Evolutionary conservation across 2,329 filamentous ascomycete species (phyloP).

Genomic region (Scortechinia acanthostroma): DNA sequence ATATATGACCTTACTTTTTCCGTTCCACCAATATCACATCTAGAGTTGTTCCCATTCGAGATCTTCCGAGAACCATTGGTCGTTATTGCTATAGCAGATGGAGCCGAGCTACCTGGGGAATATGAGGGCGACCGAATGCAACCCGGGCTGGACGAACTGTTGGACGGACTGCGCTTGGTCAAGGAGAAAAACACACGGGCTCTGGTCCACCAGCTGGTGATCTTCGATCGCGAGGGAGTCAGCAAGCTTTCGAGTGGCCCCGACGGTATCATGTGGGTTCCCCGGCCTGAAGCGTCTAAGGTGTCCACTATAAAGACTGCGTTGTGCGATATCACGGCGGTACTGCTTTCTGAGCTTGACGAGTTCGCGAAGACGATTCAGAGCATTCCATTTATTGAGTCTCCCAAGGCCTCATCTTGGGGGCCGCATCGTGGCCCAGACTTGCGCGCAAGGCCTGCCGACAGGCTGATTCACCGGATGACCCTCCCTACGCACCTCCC

Average conservation of each 20-base stretch:
- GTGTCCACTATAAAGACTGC: slow-evolving; percentile 29
- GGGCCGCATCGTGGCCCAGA: slow-evolving; percentile 27
- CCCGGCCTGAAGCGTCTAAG: slow-evolving; percentile 35
- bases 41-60: slow-evolving; percentile 53
- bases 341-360: background rate
- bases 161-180: slow-evolving; percentile 29
- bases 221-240: slow-evolving; percentile 36
- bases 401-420: slow-evolving; percentile 32
- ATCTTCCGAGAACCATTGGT: slow-evolving; percentile 51
- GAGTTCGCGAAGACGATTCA: slow-evolving; percentile 2
- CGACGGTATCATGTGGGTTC: slow-evolving; percentile 38
- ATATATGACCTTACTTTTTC: slow-evolving; percentile 50
- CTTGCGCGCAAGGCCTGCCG: slow-evolving; percentile 18
- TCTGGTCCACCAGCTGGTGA: slow-evolving; percentile 39
- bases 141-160: slow-evolving; percentile 24
- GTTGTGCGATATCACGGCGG: background rate
- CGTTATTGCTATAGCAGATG: slow-evolving; percentile 51
- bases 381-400: slow-evolving; percentile 36
- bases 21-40: slow-evolving; percentile 40
- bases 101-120: slow-evolving; percentile 28
- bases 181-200: slow-evolving; percentile 39
- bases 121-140: slow-evolving; percentile 11
- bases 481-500: slow-evolving; percentile 40
- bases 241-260: slow-evolving; percentile 25
- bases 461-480: slow-evolving; percentile 38